Conservation (phyloP, 2,329 filamentous ascomycete species). For the Exophiala aquamarina region DNA sequence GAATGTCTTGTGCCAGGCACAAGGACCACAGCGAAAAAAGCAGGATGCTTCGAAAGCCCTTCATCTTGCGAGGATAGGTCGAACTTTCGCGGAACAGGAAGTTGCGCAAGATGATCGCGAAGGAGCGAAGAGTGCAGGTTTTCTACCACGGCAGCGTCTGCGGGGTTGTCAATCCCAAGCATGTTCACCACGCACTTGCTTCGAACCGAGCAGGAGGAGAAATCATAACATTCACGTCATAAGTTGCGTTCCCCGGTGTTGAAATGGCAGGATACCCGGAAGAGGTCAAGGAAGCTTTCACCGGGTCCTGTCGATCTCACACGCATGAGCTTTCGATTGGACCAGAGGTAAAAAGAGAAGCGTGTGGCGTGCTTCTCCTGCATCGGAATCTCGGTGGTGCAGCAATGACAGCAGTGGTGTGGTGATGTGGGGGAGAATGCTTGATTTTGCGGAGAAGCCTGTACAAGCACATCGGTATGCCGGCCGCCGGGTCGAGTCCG, state of each 20-base stretch:
- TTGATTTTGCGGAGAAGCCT: too few relatives aligned
- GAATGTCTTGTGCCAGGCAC: conserved; percentile 25
- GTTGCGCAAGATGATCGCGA: not conserved
- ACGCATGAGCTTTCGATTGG: not conserved
- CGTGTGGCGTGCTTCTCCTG: conserved; percentile 7
- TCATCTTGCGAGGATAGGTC: conserved; percentile 7
- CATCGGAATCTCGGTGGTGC: not conserved
- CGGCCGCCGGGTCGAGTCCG: too few relatives aligned
- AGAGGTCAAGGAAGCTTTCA: not conserved
- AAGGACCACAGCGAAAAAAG: conserved; percentile 12
- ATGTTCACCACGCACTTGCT: too few relatives aligned
- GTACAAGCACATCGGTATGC: too few relatives aligned
- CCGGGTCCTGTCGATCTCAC: not conserved
- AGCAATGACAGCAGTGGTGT: conserved; percentile 6
- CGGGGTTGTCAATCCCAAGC: not conserved
- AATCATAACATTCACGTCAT: not conserved
- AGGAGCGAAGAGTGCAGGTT: not conserved
- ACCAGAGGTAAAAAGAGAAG: conserved; percentile 2
- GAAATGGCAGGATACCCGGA: too few relatives aligned
- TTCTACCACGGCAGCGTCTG: conserved; percentile 1
- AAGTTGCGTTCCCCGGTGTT: not conserved
- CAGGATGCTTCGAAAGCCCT: conserved; percentile 1
- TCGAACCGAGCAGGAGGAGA: not conserved
- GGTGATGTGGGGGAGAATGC: too few relatives aligned
- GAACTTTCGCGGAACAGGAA: not conserved